Base-by-base conservation (phyloP, 306 rosid species). In the Castanopsis chinensis region DNA sequence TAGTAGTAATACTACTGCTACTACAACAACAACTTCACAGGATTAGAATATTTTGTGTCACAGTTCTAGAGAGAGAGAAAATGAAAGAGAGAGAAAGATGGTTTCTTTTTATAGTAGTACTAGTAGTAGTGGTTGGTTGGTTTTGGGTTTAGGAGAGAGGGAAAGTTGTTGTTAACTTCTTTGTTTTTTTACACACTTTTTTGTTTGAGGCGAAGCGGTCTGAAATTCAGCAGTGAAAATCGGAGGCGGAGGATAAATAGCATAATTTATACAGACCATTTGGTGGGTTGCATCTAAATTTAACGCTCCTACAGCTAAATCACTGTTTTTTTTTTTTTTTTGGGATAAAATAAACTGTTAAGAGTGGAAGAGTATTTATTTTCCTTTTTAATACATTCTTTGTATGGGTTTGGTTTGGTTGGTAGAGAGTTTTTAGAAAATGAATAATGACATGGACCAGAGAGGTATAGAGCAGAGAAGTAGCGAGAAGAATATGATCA, bases 101-200 rank as follows among this genome's bases (percentile, higher is more conserved):
- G 53, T 49, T 12, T 49, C 53, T 12, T 49, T 68, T 53, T 59
- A 58, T 15, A 63, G 89, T 85, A 72, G 87, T 6, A 8, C 15
- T 45, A 10, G 85, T 83, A 60, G 71, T 59, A 60, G 73, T 73
- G 28, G 37, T 23, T 58, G 18, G 37, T 28, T 32, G 60, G 76
- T n/a, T 19, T 52, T 69, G 25, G 21, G 56, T 57, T 25, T 13
- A 9, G 9, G 52, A 70, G 0, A 32, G 67, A 61, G 33, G 20
- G 70, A 49, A 49, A 49, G 53, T 49, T 49, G 53, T 45, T 37
- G 12, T 41, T 41, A 41, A 41, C 45, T 41, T 41, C 45, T 41
- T 49, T 49, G 17, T 3, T 49, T 49, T 49, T 11, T 49, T 12
- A 2, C 53, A 49, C 53, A 12, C 53, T 49, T 49, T 49, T 49